Evolutionary conservation across 352 stramenopile species (phyloP).

Genomic region (Phytopythium chamaehyphon): DNA sequence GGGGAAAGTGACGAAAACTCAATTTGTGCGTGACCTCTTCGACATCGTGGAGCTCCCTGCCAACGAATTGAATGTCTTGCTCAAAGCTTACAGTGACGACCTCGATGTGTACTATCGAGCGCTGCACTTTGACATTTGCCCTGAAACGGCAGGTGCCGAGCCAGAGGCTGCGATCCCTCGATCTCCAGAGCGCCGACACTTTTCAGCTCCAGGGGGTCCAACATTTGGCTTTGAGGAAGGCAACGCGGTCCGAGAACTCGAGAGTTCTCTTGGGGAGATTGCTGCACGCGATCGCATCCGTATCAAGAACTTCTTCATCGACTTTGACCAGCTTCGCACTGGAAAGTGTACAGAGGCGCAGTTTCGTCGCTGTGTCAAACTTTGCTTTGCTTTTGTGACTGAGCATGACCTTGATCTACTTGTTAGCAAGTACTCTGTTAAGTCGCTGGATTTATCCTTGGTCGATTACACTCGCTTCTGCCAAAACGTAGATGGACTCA

Average conservation of each 20-base stretch:
- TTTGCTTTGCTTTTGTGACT: conserved; percentile 62
- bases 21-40: conserved; percentile 71
- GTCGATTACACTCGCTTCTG: conserved; percentile 81
- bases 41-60: conserved; percentile 53
- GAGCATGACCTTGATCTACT: conserved; percentile 61
- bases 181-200: conserved; percentile 54
- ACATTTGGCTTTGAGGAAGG: conserved; percentile 4
- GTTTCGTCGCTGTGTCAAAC: conserved; percentile 75
- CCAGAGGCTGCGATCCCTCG: conserved; percentile 19
- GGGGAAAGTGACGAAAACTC: conserved; percentile 74
- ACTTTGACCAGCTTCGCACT: conserved; percentile 73
- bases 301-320: conserved; percentile 81
- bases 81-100: conserved; percentile 70
- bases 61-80: conserved; percentile 48
- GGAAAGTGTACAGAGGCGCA: conserved; percentile 75
- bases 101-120: conserved; percentile 77
- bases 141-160: conserved; percentile 26
- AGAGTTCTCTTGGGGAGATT: conserved; percentile 53
- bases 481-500: conserved; percentile 52
- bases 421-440: conserved; percentile 50
- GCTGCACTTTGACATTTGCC: conserved; percentile 69
- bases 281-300: conserved; percentile 71
- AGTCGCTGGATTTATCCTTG: conserved; percentile 42
- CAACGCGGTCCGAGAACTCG: conserved; percentile 44
- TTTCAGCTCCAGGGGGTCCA: conserved; percentile 25